phyloP scores from a whole-genome alignment of 495 filamentous ascomycete species.

The Aspergillus nidulans region DNA sequence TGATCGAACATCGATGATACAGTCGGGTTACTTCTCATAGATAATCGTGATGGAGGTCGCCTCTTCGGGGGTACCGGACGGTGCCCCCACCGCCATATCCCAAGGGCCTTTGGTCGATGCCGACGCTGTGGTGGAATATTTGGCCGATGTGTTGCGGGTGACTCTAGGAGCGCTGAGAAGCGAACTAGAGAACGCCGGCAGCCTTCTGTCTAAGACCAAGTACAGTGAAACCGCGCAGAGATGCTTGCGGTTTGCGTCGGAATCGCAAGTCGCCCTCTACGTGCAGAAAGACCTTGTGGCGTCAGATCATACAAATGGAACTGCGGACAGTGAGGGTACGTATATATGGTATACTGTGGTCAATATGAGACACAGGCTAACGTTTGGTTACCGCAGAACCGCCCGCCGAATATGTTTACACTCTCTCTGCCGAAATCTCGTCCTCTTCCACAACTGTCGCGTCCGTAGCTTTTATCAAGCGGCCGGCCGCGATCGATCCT shows the following conservation, averaged over 20 bases:
- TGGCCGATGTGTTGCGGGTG: constrained; percentile 71
- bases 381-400: constrained; percentile 19
- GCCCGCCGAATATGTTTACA: constrained; percentile 60
- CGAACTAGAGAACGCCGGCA: constrained; percentile 76
- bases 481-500: constrained; percentile 78
- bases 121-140: constrained; percentile 67
- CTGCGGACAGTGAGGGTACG: constrained; percentile 43
- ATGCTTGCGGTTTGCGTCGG: constrained; percentile 84
- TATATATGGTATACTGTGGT: background rate
- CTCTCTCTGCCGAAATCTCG: constrained; percentile 73
- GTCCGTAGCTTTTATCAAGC: constrained; percentile 85
- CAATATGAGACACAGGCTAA: background rate
- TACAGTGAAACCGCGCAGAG: constrained; percentile 76
- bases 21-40: constrained; percentile 20
- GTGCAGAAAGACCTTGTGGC: constrained; percentile 75
- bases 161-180: constrained; percentile 76
- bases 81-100: constrained; percentile 35
- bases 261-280: constrained; percentile 82
- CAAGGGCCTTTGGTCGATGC: constrained; percentile 49
- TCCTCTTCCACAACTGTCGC: constrained; percentile 73
- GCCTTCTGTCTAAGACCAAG: constrained; percentile 68
- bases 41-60: constrained; percentile 47
- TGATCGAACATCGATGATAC: constrained; percentile 29
- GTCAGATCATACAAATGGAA: constrained; percentile 49
- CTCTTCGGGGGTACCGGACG: constrained; percentile 43